phyloP scores from a whole-genome alignment of 106 monocot species.

The Dactylorhiza incarnata region DNA sequence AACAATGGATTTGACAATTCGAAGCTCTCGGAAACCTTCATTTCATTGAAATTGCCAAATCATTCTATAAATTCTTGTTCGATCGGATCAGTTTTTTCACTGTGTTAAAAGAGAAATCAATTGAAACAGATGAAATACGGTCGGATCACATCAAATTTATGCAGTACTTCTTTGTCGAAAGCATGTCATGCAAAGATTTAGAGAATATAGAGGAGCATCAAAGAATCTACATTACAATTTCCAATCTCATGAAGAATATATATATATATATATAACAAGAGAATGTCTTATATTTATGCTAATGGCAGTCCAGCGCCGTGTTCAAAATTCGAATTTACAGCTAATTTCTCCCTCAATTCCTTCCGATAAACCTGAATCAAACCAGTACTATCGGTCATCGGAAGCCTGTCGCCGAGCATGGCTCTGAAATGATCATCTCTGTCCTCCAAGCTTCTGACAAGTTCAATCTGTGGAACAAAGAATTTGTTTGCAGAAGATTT shows the following conservation, averaged over 20 bases:
- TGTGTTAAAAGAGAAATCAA: too few species aligned
- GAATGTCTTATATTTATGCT: not conserved
- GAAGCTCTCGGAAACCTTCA: too few species aligned
- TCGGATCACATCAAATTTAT: too few species aligned
- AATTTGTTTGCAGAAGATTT: not conserved
- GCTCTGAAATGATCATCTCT: slow-evolving; percentile 50
- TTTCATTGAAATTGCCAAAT: too few species aligned
- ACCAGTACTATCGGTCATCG: slow-evolving; percentile 50
- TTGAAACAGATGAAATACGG: too few species aligned
- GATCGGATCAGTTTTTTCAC: too few species aligned
- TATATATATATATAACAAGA: not conserved
- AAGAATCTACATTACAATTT: not conserved
- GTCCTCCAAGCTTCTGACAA: slow-evolving; percentile 53
- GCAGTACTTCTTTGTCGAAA: too few species aligned
- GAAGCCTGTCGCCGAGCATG: slow-evolving; percentile 60
- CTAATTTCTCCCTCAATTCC: slow-evolving; percentile 52
- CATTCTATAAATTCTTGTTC: too few species aligned
- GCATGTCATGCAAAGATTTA: not conserved
- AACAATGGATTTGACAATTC: too few species aligned
- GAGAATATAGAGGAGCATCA: not conserved
- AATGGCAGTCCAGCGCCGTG: not conserved
- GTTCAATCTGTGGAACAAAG: slow-evolving; percentile 34
- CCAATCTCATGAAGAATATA: not conserved
- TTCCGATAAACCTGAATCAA: slow-evolving; percentile 85
- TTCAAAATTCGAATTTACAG: slow-evolving; percentile 3